Evolutionary conservation across 106 monocot species (phyloP).

Genomic region (Dactylorhiza incarnata): DNA sequence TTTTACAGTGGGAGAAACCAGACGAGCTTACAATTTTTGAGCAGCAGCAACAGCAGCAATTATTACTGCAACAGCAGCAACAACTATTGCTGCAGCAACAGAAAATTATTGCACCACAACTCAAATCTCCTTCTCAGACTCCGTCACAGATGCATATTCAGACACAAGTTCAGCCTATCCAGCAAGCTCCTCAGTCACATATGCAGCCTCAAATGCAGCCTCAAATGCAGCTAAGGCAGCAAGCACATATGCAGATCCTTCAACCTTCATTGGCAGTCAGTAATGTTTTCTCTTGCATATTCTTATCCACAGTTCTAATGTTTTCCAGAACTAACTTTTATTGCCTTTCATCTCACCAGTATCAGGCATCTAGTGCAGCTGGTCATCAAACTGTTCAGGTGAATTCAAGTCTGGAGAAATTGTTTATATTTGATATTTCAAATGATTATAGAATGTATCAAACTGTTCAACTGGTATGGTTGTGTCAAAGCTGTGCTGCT

Average conservation of each 20-base stretch:
- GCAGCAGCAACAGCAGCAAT: slow-evolving; percentile 73
- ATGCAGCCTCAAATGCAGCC: slow-evolving; percentile 62
- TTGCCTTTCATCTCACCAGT: slow-evolving; percentile 20
- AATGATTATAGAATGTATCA: neutral
- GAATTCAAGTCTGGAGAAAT: slow-evolving; percentile 6
- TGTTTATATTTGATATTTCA: neutral
- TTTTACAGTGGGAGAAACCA: slow-evolving; percentile 91
- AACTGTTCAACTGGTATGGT: neutral
- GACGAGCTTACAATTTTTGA: slow-evolving; percentile 81
- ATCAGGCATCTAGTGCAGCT: slow-evolving; percentile 39
- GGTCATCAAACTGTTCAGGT: slow-evolving; percentile 61
- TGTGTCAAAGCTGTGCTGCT: neutral
- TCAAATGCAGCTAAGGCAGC: slow-evolving; percentile 42
- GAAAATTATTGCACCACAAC: slow-evolving; percentile 52
- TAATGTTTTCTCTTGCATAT: slow-evolving; percentile 5
- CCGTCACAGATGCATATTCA: slow-evolving; percentile 40
- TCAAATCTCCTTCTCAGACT: slow-evolving; percentile 44
- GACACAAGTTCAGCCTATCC: slow-evolving; percentile 31
- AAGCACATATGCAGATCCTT: slow-evolving; percentile 47
- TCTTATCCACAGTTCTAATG: neutral
- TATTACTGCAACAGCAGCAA: slow-evolving; percentile 53
- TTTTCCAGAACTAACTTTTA: slow-evolving; percentile 1
- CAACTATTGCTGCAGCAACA: slow-evolving; percentile 73
- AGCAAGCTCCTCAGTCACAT: slow-evolving; percentile 47
- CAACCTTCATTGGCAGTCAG: slow-evolving; percentile 42